Base-by-base conservation (phyloP, 352 stramenopile species). In the Hyaloperonospora arabidopsidis region DNA sequence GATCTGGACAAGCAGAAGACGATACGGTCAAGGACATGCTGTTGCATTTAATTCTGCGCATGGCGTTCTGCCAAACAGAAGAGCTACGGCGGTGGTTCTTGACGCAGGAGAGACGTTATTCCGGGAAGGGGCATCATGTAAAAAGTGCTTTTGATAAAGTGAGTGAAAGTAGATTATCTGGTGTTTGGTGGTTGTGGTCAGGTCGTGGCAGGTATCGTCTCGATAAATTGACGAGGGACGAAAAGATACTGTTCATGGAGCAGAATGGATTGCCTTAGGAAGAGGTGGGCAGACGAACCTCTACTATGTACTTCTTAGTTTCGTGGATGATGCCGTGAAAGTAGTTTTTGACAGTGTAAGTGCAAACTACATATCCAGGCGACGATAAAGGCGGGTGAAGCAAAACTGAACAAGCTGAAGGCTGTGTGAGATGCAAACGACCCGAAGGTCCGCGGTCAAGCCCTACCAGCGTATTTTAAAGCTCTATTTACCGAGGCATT, bases 81-180 rank as follows among this genome's bases (percentile, higher is more conserved):
- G 96, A 99, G 70, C 73, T 98, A 19, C 83, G 97, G 23, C 88
- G 95, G 40, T 99, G 97, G 97, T 98, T 99, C 67, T 71, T 99
- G 14, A 81, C 80, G 5, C 93, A 98, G 57, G 92, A 99, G 68
- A 93, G 83, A 75, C 78, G n/a, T 69, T 99, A 5, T 98, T 99
- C 64, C 76, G 89, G 63, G 85, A 76, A 17, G 28, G 25, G 17
- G 2, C 40, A 36, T 21, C 3, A 1, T 28, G 1, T 13, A n/a
- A 8, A 40, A 5, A 40, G n/a, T 2, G 8, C 39, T 21, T 49
- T 49, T 44, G 17, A 44, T 44, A 18, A 1, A 18, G 6, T n/a
- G 19, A 18, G 15, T 21, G 15, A 41, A 13, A 3, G 3, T 41
- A 2, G 12, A 41, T 18, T 12, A 4, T 41, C 12, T 15, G 15